Evolutionary conservation across 805 yeast species (phyloP).

Genomic region (Myxozyma mucilagina): DNA sequence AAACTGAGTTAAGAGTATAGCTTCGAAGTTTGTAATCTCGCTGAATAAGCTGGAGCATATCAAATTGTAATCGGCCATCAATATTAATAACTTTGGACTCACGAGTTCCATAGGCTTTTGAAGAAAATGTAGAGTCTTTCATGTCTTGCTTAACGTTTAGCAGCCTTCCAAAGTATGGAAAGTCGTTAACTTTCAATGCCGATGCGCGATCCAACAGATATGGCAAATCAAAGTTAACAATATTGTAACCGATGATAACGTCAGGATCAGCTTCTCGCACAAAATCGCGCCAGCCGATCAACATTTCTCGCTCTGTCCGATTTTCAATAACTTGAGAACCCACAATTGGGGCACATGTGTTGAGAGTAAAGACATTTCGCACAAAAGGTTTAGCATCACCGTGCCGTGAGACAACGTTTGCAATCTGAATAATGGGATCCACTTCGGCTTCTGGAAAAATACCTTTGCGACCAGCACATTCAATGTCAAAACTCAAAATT

Average conservation of each 20-base stretch:
- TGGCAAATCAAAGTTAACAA: conserved; percentile 92
- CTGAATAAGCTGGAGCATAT: conserved; percentile 86
- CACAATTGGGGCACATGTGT: conserved; percentile 87
- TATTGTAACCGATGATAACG: conserved; percentile 94
- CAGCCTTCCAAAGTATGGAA: conserved; percentile 87
- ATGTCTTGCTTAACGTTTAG: conserved; percentile 67
- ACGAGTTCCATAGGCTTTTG: conserved; percentile 94
- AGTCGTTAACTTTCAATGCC: conserved; percentile 61
- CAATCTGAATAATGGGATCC: conserved; percentile 96
- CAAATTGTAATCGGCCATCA: conserved; percentile 95
- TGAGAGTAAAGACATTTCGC: conserved; percentile 90
- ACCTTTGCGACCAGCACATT: conserved; percentile 97
- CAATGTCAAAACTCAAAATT: conserved; percentile 92
- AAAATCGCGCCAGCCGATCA: conserved; percentile 83
- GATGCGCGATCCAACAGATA: conserved; percentile 84
- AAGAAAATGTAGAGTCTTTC: conserved; percentile 79
- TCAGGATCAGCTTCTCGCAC: conserved; percentile 87
- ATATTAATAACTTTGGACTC: conserved; percentile 89
- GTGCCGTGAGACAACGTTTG: conserved; percentile 77
- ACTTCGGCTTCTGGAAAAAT: conserved; percentile 91
- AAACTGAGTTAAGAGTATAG: conserved; percentile 91
- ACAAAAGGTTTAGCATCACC: conserved; percentile 84
- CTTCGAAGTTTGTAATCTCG: conserved; percentile 94
- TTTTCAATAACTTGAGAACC: conserved; percentile 86
- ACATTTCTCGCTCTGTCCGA: conserved; percentile 76